Base-by-base conservation (phyloP, 2,329 filamentous ascomycete species). In the Rosellinia necatrix region DNA sequence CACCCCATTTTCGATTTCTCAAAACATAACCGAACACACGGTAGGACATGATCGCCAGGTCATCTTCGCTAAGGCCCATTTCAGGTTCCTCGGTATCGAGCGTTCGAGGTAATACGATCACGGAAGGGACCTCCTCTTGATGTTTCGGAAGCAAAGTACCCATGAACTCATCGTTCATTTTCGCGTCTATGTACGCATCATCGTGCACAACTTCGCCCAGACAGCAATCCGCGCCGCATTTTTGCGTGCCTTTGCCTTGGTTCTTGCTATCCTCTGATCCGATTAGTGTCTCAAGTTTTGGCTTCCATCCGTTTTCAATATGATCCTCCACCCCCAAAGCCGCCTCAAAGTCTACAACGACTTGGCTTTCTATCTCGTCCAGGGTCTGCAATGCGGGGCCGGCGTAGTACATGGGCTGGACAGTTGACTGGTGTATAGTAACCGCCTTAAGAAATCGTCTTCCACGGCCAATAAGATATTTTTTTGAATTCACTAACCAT, bases 361-460 rank as follows among this genome's bases (percentile, higher is more conserved):
- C 38, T 13, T 41, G 38, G 17, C 38, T 41, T 24, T 41, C 38
- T 7, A 41, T 41, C 10, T 41, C 21, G 22, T 41, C 38, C 38
- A n/a, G 19, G 12, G 38, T 41, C 6, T 15, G 19, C 10, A 41
- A 5, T 3, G 38, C 38, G 2, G 38, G 21, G 10, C 38, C 38
- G n/a, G 38, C 38, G 13, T 41, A 41, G 13, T 41, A 41, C 38
- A 41, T 41, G 13, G 38, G 38, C 38, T 41, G 19, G 17, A 49
- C 15, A 37, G 21, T 35, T 3, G 38, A 7, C 15, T 10, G 40
- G 8, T 27, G 48, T 22, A 34, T 12, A 24, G 48, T 27, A 34
- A 37, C 22, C 12, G 38, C 49, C 22, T 52, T 44, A 12, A 52
- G 40, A 13, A 51, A 34, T 27, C 2, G 4, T 37, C 17, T 42